A percentile compares a stretch with the other conserved stretches of the same genome.
phyloP scores from a whole-genome alignment of 208 protist species.

The Acanthamoeba quina region DNA sequence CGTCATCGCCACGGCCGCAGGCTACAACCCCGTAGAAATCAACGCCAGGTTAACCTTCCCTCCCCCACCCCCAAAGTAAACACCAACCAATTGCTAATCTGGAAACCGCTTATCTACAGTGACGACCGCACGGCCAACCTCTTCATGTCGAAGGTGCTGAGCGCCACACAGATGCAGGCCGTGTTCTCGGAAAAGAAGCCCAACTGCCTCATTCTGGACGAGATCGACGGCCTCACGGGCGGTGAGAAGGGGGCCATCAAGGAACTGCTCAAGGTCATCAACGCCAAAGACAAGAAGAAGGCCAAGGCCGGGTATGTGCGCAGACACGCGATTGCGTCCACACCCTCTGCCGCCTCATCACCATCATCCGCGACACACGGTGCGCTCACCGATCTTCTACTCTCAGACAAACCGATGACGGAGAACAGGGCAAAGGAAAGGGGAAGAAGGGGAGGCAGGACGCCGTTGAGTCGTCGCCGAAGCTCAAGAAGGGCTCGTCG shows the following conservation, averaged over 20 bases:
- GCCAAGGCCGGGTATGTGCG: not conserved
- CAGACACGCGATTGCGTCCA: not conserved
- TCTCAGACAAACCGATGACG: not conserved
- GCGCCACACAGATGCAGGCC: constrained; percentile 52
- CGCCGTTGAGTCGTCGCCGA: not conserved
- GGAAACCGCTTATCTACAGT: not conserved
- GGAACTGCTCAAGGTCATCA: constrained; percentile 57
- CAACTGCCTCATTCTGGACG: constrained; percentile 66
- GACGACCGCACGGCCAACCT: constrained; percentile 48
- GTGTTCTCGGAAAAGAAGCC: constrained; percentile 62
- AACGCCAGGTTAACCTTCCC: constrained; percentile 90
- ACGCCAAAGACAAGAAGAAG: constrained; percentile 60
- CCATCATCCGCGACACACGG: not conserved
- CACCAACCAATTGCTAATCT: not conserved
- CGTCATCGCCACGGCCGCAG: constrained; percentile 94
- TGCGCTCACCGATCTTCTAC: not conserved
- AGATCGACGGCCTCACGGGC: constrained; percentile 57
- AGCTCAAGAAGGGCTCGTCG: constrained; percentile 12
- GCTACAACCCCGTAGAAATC: constrained; percentile 95
- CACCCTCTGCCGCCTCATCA: too few relatives aligned
- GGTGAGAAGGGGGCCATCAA: constrained; percentile 61
- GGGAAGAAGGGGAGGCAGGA: not conserved
- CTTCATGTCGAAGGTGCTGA: constrained; percentile 63
- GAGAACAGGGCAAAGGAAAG: not conserved
- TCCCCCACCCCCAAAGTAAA: not conserved